Evolutionary conservation across 164 flowering plant genomes (phyloP).

Genomic region (Macadamia tetraphylla): DNA sequence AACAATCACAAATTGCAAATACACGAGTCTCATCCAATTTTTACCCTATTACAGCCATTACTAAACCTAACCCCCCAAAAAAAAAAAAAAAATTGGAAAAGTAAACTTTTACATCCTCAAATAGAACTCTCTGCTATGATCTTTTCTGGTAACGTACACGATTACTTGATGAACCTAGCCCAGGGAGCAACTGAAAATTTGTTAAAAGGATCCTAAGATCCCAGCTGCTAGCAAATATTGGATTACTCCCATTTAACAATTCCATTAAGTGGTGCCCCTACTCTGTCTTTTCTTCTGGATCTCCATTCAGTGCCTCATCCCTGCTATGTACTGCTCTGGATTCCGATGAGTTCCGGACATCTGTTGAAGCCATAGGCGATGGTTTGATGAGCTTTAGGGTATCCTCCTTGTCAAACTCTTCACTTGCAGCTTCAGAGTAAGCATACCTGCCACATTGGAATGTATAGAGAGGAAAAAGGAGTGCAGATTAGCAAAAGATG

Average conservation of each 20-base stretch:
- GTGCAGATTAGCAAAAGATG: too few species aligned
- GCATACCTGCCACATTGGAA: constrained; percentile 51
- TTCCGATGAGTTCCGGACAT: constrained; percentile 32
- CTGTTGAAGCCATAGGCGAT: constrained; percentile 41
- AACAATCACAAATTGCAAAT: too few species aligned
- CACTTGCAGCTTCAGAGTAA: constrained; percentile 66
- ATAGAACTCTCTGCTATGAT: not conserved
- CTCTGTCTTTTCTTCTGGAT: constrained; percentile 73
- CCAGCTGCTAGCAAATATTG: not conserved
- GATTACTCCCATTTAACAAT: not conserved
- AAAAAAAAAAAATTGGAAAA: not conserved
- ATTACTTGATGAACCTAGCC: not conserved
- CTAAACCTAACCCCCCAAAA: too few species aligned
- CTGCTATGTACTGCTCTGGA: constrained; percentile 23
- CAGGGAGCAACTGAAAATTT: not conserved
- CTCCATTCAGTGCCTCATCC: constrained; percentile 27
- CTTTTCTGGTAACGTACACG: not conserved
- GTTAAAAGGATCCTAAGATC: not conserved
- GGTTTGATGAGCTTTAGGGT: constrained; percentile 77
- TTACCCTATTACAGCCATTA: too few species aligned
- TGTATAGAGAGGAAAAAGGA: not conserved
- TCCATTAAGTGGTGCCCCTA: constrained; percentile 13
- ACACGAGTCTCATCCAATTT: too few species aligned
- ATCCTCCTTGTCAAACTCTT: constrained; percentile 82
- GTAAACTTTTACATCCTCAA: not conserved